These are phyloP conservation scores for Scenedesmus sp. DNA, from an alignment of 163 green algal species.

Conservation along the genomic window DNA sequence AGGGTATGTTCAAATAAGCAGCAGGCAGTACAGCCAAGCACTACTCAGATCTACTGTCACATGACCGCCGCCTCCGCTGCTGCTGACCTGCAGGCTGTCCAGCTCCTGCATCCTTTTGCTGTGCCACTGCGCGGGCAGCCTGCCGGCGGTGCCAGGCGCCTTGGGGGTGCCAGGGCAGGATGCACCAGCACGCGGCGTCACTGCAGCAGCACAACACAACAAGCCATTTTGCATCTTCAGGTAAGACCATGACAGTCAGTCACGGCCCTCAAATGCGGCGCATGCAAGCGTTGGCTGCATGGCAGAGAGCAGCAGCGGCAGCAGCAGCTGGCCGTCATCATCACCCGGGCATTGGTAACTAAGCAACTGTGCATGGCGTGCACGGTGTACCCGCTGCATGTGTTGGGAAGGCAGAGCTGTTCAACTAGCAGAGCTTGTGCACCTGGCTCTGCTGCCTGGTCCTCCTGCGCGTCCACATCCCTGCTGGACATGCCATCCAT, in stretches of 20 bases:
- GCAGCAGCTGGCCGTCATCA: not conserved
- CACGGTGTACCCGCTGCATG: too few species aligned
- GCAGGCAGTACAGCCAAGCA: too few species aligned
- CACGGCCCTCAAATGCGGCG: not conserved
- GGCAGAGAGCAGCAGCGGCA: not conserved
- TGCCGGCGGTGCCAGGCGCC: conserved; percentile 29
- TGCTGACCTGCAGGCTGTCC: conserved; percentile 38
- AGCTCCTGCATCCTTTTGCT: conserved; percentile 47
- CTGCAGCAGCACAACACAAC: not conserved
- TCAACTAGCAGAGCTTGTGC: not conserved
- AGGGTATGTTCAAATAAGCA: too few species aligned
- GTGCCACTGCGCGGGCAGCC: conserved; percentile 48
- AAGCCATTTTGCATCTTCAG: not conserved
- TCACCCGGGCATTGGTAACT: not conserved
- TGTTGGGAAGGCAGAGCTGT: too few species aligned
- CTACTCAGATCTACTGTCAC: not conserved
- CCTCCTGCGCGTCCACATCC: not conserved
- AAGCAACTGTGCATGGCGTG: not conserved
- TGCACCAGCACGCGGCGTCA: not conserved
- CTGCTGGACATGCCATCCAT: conserved; percentile 10
- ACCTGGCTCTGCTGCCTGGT: not conserved
- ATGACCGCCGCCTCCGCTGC: too few species aligned
- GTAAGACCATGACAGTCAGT: not conserved
- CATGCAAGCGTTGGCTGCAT: not conserved
- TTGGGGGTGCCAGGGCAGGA: not conserved